phyloP scores from a whole-genome alignment of 768 basidiomycete genomes.

The Pleurotus ostreatus region DNA sequence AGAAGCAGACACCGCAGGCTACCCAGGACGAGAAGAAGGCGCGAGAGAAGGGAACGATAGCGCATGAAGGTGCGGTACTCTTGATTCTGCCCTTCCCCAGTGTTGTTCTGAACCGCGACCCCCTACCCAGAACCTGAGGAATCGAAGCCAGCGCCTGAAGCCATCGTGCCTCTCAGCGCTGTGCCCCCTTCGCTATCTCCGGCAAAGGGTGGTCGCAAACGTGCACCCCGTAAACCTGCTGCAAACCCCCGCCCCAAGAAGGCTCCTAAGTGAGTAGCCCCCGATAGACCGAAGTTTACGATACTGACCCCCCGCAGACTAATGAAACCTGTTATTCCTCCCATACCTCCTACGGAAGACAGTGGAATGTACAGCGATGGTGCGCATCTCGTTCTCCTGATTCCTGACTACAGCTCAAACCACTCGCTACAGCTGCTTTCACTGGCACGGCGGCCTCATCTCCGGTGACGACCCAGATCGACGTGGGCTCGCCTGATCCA shows the following conservation, averaged over 20 bases:
- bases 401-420: slow-evolving; percentile 6
- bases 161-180: slow-evolving; percentile 9
- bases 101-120: slow-evolving; percentile 38
- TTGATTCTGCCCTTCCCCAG: slow-evolving; percentile 36
- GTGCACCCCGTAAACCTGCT: slow-evolving; percentile 1
- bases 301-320: not conserved
- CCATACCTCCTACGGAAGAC: not conserved
- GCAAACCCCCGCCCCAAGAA: slow-evolving; percentile 1
- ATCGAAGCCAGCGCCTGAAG: slow-evolving; percentile 13
- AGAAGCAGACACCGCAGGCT: slow-evolving; percentile 15
- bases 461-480: slow-evolving; percentile 49
- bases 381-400: slow-evolving; percentile 3
- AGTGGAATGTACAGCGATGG: not conserved
- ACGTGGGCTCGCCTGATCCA: slow-evolving; percentile 46
- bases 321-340: not conserved
- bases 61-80: slow-evolving; percentile 29
- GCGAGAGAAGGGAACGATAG: slow-evolving; percentile 35
- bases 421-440: slow-evolving; percentile 32
- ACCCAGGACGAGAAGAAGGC: slow-evolving; percentile 38
- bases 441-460: slow-evolving; percentile 74
- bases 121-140: slow-evolving; percentile 28
- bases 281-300: not conserved
- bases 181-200: slow-evolving; percentile 13
- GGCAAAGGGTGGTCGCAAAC: not conserved
- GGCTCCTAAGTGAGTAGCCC: not conserved